A percentile compares a stretch with the other conserved stretches of the same genome.
These are phyloP conservation scores for Linnemannia elongata DNA, from an alignment of 192 early-diverging fungal species.

Conservation along the genomic window DNA sequence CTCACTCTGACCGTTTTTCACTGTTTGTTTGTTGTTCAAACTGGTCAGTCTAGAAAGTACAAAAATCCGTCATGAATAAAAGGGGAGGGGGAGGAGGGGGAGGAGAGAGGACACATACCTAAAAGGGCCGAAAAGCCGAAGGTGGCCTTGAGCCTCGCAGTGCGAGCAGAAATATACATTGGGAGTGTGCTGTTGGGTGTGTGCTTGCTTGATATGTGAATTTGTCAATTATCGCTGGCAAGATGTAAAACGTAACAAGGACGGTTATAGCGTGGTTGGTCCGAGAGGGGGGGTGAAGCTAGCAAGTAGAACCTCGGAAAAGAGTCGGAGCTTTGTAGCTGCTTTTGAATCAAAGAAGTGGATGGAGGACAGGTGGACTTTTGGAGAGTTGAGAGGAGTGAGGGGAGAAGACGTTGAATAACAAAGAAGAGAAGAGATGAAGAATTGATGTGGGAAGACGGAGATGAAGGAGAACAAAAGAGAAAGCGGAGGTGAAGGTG, in stretches of 20 bases:
- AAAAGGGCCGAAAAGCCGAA: background rate
- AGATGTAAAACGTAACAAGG: no score
- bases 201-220: background rate
- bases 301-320: background rate
- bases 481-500: no score
- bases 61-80: background rate
- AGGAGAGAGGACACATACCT: background rate
- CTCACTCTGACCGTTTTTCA: background rate
- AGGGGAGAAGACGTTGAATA: no score
- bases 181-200: background rate
- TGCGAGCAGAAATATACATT: background rate
- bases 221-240: background rate
- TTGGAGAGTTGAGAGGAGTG: no score
- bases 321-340: background rate
- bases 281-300: background rate
- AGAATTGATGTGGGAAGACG: background rate
- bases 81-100: background rate
- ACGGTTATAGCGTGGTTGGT: background rate
- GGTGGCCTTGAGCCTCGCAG: background rate
- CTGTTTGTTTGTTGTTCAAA: background rate
- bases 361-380: no score
- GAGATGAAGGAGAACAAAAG: no score
- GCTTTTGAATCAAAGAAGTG: background rate
- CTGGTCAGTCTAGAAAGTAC: background rate
- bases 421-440: slow-evolving; percentile 9